Base-by-base conservation (phyloP, 129 eudicot species). In the Chrysanthemum seticuspe region DNA sequence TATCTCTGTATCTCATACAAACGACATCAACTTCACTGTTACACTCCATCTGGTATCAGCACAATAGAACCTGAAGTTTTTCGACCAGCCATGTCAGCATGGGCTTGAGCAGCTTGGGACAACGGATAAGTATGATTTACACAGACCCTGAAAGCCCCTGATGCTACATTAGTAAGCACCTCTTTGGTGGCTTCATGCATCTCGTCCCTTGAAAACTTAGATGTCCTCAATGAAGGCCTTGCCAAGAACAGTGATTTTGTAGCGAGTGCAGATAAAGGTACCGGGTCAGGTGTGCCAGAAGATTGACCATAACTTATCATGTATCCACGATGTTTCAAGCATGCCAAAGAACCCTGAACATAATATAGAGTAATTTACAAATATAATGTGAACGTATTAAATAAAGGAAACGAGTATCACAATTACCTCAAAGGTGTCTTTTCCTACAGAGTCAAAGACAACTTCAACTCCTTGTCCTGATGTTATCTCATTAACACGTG, bases 401-500 rank as follows among this genome's bases (percentile, higher is more conserved):
- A 52, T 52, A 10, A 52, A n/a, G 6, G 57, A 52, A 2, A 10
- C 0, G 47, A 60, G 63, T 2, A 58, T 19, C 14, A 10, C 10
- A 0, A 36, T 75, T 73, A 91, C 91, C 89, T 87, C 75, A 73
- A 91, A 91, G 56, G 91, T 91, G 85, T 87, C 97, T 71, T 84
- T 91, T 47, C 97, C 97, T n/a, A 87, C 95, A 12, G 95, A 87
- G 76, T 91, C 97, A 23, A 87, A 91, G 68, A 91, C 97, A 57
- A 84, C 97, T n/a, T 91, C 95, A 13, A 91, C 86, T 77, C 97
- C 91, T 82, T 76, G 62, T 34, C 86, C 91, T 12, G 88, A 75
- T 48, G 97, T 91, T 77, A 91, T 85, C 66, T 91, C 97, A 16
- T 81, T 68, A 60, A 91, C 91, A 60, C 91, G 85, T 23, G 85